Conservation (phyloP, 768 basidiomycete species). For the Mycena rosella region DNA sequence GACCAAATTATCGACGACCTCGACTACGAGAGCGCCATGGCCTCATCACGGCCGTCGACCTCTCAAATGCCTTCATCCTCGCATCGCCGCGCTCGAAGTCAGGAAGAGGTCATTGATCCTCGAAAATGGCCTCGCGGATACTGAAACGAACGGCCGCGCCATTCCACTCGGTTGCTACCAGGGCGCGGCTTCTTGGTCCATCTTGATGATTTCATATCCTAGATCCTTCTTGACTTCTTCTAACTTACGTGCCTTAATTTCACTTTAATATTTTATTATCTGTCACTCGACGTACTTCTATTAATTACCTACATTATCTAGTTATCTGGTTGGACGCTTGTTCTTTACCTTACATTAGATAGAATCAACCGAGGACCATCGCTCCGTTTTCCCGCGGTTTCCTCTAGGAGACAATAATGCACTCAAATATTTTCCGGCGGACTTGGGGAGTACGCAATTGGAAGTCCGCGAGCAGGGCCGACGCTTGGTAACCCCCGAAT, state of each 20-base stretch:
- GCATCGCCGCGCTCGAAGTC: constrained; percentile 59
- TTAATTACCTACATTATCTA: constrained; percentile 32
- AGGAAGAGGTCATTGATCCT: constrained; percentile 58
- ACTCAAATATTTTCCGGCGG: too few species aligned
- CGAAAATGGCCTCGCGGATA: constrained; percentile 65
- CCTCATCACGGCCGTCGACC: constrained; percentile 46
- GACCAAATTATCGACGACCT: constrained; percentile 56
- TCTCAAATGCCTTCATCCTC: constrained; percentile 48
- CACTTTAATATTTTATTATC: constrained; percentile 49
- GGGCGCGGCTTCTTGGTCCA: constrained; percentile 30
- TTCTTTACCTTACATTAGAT: constrained; percentile 28
- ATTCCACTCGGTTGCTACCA: constrained; percentile 43
- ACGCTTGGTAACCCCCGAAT: neutral
- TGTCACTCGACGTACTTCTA: constrained; percentile 3
- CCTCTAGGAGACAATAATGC: neutral
- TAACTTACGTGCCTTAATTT: constrained; percentile 54
- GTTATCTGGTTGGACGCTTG: constrained; percentile 3
- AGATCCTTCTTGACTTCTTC: constrained; percentile 51
- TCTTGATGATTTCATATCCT: constrained; percentile 33
- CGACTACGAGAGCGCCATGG: constrained; percentile 48
- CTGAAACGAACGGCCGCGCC: constrained; percentile 50
- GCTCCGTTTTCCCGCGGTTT: neutral
- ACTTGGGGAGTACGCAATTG: too few species aligned
- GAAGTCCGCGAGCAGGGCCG: too few species aligned
- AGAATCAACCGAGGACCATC: constrained; percentile 3